A percentile compares a stretch with the other conserved stretches of the same genome.
Evolutionary conservation across 1,139 yeast species (phyloP).

Genomic region (Candida pseudoviswanathii): DNA sequence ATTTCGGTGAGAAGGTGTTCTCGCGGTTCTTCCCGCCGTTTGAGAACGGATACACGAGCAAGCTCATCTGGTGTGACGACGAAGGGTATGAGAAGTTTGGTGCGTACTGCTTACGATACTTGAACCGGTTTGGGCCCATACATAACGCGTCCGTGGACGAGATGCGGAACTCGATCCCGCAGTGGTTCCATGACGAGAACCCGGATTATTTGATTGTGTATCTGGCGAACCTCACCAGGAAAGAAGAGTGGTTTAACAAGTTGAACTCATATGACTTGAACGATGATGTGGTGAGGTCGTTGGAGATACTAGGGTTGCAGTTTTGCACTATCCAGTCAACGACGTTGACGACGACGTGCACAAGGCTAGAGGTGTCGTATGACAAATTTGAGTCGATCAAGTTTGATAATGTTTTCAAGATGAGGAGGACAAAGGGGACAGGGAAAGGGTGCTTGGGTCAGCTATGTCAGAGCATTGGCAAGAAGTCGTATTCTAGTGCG

Average conservation of each 20-base stretch:
- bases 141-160: background rate
- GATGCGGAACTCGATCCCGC: background rate
- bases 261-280: slow-evolving; percentile 1
- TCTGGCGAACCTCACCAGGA: slow-evolving; percentile 4
- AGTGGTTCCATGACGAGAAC: slow-evolving; percentile 6
- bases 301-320: slow-evolving; percentile 8
- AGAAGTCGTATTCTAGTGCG: slow-evolving; percentile 5
- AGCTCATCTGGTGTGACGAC: slow-evolving; percentile 9
- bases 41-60: slow-evolving; percentile 6
- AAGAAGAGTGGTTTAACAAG: slow-evolving; percentile 4
- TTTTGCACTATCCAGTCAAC: slow-evolving; percentile 8
- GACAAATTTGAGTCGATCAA: slow-evolving; percentile 6
- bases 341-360: slow-evolving; percentile 6
- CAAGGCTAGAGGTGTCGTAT: slow-evolving; percentile 5
- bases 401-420: slow-evolving; percentile 5
- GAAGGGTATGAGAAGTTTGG: slow-evolving; percentile 9
- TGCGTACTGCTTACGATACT: slow-evolving; percentile 7
- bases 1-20: slow-evolving; percentile 10
- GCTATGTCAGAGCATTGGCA: slow-evolving; percentile 8
- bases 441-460: slow-evolving; percentile 12
- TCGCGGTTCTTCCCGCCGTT: slow-evolving; percentile 8
- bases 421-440: slow-evolving; percentile 8
- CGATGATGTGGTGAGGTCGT: slow-evolving; percentile 6
- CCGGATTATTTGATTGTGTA: slow-evolving; percentile 6
- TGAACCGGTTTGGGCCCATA: slow-evolving; percentile 4